These are phyloP conservation scores for Heliosperma pusillum DNA, from an alignment of 148 eudicot species.

Conservation along the genomic window DNA sequence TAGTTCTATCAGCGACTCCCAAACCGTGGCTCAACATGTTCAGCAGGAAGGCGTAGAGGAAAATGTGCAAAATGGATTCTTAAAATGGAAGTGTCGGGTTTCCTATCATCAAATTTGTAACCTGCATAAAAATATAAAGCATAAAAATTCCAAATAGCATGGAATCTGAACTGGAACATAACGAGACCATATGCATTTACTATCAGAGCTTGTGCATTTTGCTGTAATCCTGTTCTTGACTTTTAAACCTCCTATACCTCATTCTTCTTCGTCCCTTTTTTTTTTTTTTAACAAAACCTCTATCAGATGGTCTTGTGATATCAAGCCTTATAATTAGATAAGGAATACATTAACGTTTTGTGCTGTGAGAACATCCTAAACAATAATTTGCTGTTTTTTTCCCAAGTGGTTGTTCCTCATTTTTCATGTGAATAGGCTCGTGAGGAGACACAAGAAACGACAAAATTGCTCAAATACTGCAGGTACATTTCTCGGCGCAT, in stretches of 20 bases:
- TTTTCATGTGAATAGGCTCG: neutral
- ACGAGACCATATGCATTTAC: neutral
- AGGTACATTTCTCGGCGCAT: neutral
- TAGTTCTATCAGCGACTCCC: constrained; percentile 17
- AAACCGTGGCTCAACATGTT: constrained; percentile 30
- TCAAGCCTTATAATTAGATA: no score
- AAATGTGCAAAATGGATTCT: constrained; percentile 81
- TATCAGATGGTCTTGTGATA: no score
- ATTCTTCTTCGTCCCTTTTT: neutral
- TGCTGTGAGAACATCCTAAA: neutral
- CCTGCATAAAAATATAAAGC: constrained; percentile 41
- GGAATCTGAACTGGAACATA: neutral
- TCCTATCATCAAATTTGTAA: constrained; percentile 84
- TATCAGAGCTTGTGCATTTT: neutral
- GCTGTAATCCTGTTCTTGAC: neutral
- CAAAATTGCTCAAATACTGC: neutral
- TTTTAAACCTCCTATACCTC: neutral
- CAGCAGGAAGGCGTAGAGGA: constrained; percentile 67
- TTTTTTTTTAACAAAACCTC: no score
- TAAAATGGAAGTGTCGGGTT: constrained; percentile 55
- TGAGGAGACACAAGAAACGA: neutral
- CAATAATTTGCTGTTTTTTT: neutral
- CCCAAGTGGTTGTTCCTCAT: neutral
- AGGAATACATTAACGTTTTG: no score
- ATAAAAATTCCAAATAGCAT: neutral